Evolutionary conservation across 192 early-diverging fungal species (phyloP), one percentile per base, ranked within the genome.

Genomic region (Geosiphon pyriformis): DNA sequence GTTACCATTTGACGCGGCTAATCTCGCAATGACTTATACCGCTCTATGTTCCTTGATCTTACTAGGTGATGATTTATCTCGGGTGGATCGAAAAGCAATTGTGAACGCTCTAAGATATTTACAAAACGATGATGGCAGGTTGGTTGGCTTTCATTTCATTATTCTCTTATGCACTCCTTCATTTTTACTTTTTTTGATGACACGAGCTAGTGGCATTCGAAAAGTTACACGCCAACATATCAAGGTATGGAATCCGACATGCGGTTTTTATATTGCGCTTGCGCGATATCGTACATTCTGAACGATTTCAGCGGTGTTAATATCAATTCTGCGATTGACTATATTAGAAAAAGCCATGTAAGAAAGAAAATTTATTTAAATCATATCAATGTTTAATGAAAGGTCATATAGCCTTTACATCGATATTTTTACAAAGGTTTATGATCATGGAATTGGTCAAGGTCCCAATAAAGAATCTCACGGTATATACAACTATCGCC

Each of bases 301-400:
- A 87, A 87, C 69, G 96, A 98, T 76, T 98, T 93, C 90, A 74
- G 78, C 59, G 94, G 93, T 0, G 76, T 98, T n/a, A 79, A 98
- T 73, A 69, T 72, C 4, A 78, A 81, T 8, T 63, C 64, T 6
- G 83, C 83, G 0, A 55, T 87, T 0, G 59, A 75, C 1, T 92
- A 83, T 73, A 87, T 94, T n/a, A 70, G 65, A 22, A 59, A 50
- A 26, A 80, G 80, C 31, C 82, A 85, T 75, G 81, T 82, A 77
- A n/a, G 6, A 63, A 55, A 18, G 2, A 27, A 59, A 26, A 20
- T 15, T 54, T 61, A 26, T 62, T 62, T 11, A 66, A 34, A 53
- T 48, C 18, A 62, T 30, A 22, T 30, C n/a, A 25, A 18, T 27
- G 17, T 57, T 57, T 1, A 71, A 61, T 26, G 18, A 32, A 48